A percentile compares a stretch with the other conserved stretches of the same genome.
Conservation (phyloP, 83 land plant species). For the Diphasiastrum complanatum region DNA sequence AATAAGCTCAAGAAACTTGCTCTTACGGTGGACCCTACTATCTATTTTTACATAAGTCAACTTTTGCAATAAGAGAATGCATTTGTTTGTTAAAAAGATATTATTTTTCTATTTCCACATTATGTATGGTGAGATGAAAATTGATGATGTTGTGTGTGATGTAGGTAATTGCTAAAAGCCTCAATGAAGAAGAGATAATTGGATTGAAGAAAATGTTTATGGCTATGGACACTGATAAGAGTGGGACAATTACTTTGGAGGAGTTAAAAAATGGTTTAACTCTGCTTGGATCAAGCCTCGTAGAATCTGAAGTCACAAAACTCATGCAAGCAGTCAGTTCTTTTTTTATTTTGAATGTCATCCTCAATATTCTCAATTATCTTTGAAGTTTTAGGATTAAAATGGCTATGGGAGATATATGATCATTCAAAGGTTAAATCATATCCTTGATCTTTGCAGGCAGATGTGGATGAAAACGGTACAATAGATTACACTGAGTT, state of each 20-base stretch:
- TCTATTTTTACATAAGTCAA: background rate
- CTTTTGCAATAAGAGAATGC: background rate
- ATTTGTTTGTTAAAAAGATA: background rate
- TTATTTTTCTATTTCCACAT: background rate
- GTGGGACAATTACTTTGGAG: slow-evolving; percentile 5
- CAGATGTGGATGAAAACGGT: slow-evolving; percentile 10
- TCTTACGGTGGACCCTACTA: background rate
- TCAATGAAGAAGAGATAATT: slow-evolving; percentile 1
- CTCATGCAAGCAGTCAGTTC: slow-evolving; percentile 2
- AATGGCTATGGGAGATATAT: background rate
- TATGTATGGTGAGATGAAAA: background rate
- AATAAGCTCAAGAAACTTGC: too few relatives aligned
- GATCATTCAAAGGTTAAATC: background rate
- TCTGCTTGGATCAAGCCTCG: background rate
- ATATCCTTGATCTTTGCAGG: background rate
- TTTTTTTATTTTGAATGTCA: background rate
- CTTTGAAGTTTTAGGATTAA: background rate
- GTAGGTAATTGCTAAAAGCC: slow-evolving; percentile 1
- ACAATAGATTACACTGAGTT: slow-evolving; percentile 14
- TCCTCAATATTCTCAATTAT: background rate
- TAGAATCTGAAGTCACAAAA: background rate
- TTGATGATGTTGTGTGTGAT: background rate
- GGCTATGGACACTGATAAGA: slow-evolving; percentile 5
- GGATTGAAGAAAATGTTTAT: slow-evolving; percentile 1
- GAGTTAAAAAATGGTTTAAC: slow-evolving; percentile 4